phyloP scores from a whole-genome alignment of 176 grass and related monocot genomes.

The Sorghum bicolor region DNA sequence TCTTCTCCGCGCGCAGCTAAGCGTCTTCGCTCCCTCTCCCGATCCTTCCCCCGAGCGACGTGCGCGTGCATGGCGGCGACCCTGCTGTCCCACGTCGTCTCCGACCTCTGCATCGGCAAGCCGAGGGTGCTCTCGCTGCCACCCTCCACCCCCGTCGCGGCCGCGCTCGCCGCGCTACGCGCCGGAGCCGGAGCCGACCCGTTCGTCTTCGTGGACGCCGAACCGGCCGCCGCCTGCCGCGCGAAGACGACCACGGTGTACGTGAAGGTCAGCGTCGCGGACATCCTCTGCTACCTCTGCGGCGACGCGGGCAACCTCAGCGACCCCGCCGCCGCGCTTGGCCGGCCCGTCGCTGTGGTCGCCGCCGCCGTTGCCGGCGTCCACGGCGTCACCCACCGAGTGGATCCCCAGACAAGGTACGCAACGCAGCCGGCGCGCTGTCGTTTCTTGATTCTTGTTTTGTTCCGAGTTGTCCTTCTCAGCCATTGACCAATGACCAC shows the following conservation, averaged over 20 bases:
- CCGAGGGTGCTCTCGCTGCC: slow-evolving; percentile 60
- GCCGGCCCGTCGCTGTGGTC: slow-evolving; percentile 39
- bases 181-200: slow-evolving; percentile 27
- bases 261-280: slow-evolving; percentile 52
- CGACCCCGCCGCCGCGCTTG: slow-evolving; percentile 40
- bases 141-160: slow-evolving; percentile 45
- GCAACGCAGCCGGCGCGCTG: neutral
- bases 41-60: neutral
- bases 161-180: slow-evolving; percentile 43
- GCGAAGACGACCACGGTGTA: slow-evolving; percentile 13
- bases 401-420: slow-evolving; percentile 55
- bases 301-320: slow-evolving; percentile 36
- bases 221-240: neutral
- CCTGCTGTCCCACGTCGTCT: slow-evolving; percentile 61
- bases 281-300: slow-evolving; percentile 74
- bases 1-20: neutral
- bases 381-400: slow-evolving; percentile 35
- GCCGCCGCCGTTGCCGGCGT: slow-evolving; percentile 9
- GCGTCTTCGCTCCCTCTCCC: neutral
- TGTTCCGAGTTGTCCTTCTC: neutral
- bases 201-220: slow-evolving; percentile 41
- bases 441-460: neutral
- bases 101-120: slow-evolving; percentile 95
- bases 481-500: neutral
- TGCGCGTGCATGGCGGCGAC: slow-evolving; percentile 53